phyloP scores from a whole-genome alignment of 164 flowering plant species.

The Nymphaea colorata region DNA sequence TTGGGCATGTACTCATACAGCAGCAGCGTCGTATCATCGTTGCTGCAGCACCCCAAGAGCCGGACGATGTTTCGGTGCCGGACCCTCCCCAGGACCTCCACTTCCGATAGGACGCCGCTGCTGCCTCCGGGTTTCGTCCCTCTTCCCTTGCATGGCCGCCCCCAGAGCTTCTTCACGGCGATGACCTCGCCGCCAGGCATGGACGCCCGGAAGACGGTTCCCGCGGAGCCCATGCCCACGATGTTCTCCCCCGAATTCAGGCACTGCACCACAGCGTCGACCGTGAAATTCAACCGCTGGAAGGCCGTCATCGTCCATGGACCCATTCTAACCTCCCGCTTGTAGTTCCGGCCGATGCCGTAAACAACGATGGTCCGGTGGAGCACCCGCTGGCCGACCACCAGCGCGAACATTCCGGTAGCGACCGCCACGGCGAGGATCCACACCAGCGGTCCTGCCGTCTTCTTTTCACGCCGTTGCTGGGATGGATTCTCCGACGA shows the following conservation, averaged over 20 bases:
- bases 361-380: conserved; percentile 9
- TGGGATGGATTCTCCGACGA: conserved; percentile 5
- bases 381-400: conserved; percentile 57
- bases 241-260: conserved; percentile 50
- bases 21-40: conserved; percentile 70
- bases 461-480: conserved; percentile 25
- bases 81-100: conserved; percentile 86
- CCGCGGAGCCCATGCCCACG: conserved; percentile 84
- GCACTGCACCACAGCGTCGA: conserved; percentile 71
- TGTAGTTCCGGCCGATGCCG: conserved; percentile 3
- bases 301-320: conserved; percentile 86
- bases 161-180: conserved; percentile 93
- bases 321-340: conserved; percentile 18
- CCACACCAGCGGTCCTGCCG: conserved; percentile 73
- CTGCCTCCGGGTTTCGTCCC: conserved; percentile 16
- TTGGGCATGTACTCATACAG: conserved; percentile 96
- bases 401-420: conserved; percentile 41
- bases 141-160: conserved; percentile 51
- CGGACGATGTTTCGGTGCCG: conserved; percentile 92
- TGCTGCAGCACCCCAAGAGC: conserved; percentile 80
- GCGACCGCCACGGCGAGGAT: conserved; percentile 74
- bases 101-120: conserved; percentile 78
- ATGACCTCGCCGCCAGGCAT: conserved; percentile 93
- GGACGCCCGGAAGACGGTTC: conserved; percentile 84
- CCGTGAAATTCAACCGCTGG: conserved; percentile 83